phyloP scores from a whole-genome alignment of 768 basidiomycete genomes.

The Leccinum fibrillosum region DNA sequence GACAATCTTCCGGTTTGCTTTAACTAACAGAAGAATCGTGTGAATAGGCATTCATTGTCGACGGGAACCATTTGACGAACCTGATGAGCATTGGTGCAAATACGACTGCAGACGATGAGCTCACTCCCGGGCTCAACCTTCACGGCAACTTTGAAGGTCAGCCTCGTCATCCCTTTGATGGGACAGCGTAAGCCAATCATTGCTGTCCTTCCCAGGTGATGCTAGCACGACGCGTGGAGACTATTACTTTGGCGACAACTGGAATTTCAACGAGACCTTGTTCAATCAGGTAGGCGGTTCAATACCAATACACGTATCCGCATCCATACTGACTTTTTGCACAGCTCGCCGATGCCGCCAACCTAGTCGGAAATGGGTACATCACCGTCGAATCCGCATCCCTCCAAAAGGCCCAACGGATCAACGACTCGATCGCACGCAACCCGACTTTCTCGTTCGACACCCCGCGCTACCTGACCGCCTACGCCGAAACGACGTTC shows the following conservation, averaged over 20 bases:
- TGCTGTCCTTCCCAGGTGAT: constrained; percentile 12
- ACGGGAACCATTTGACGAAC: constrained; percentile 28
- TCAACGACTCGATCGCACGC: constrained; percentile 25
- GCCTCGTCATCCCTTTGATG: not conserved
- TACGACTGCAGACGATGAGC: constrained; percentile 8
- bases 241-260: constrained; percentile 27
- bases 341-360: constrained; percentile 16
- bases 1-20: not conserved
- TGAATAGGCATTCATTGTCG: constrained; percentile 23
- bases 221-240: constrained; percentile 26
- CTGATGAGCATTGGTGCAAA: constrained; percentile 27
- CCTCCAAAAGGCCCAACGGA: constrained; percentile 19
- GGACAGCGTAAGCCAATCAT: not conserved
- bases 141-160: constrained; percentile 27
- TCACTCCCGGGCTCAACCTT: constrained; percentile 21
- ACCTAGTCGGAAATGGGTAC: constrained; percentile 16
- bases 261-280: constrained; percentile 25
- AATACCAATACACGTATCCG: too few species aligned
- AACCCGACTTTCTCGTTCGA: constrained; percentile 24
- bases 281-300: constrained; percentile 13
- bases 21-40: not conserved
- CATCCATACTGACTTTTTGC: not conserved
- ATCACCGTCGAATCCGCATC: constrained; percentile 22
- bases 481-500: constrained; percentile 22
- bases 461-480: constrained; percentile 18